phyloP scores from a whole-genome alignment of 306 rosid genomes.

The Lathyrus oleraceus region DNA sequence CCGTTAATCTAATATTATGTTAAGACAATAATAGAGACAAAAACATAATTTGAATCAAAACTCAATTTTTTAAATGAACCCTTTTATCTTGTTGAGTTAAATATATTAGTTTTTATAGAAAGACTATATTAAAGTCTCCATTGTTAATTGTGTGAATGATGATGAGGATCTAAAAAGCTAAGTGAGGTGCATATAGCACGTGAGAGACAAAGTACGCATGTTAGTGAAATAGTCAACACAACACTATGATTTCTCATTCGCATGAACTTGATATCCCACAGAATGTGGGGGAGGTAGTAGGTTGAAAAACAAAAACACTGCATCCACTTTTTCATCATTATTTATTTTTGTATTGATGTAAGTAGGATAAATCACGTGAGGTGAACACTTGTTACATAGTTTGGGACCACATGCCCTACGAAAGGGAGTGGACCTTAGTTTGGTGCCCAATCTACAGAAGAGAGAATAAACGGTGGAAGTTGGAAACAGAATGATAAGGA shows the following conservation, averaged over 20 bases:
- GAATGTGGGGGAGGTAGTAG: conserved; percentile 37
- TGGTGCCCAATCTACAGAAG: conserved; percentile 35
- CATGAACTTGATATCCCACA: conserved; percentile 43
- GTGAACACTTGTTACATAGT: background rate
- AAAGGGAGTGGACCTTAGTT: conserved; percentile 18
- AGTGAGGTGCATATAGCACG: conserved; percentile 43
- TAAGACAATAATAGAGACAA: background rate
- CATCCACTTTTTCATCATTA: conserved; percentile 28
- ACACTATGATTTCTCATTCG: conserved; percentile 58
- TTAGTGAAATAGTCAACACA: conserved; percentile 52
- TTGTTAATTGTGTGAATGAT: conserved; percentile 24
- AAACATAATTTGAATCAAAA: background rate
- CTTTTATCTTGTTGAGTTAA: background rate
- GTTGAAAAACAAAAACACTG: conserved; percentile 42
- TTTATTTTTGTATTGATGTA: conserved; percentile 12
- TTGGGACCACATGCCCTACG: conserved; percentile 54
- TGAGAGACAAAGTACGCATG: conserved; percentile 56
- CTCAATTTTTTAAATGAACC: background rate
- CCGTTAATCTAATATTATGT: background rate
- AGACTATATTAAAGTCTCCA: conserved; percentile 15
- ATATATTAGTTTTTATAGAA: conserved; percentile 1
- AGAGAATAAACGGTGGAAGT: conserved; percentile 35
- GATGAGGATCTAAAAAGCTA: conserved; percentile 15
- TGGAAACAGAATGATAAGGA: conserved; percentile 18
- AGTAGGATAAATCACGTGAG: conserved; percentile 55